A percentile compares a stretch with the other conserved stretches of the same genome.
Evolutionary conservation across 2,329 filamentous ascomycete genomes (phyloP).

Genomic region (Fusarium haematococcum): DNA sequence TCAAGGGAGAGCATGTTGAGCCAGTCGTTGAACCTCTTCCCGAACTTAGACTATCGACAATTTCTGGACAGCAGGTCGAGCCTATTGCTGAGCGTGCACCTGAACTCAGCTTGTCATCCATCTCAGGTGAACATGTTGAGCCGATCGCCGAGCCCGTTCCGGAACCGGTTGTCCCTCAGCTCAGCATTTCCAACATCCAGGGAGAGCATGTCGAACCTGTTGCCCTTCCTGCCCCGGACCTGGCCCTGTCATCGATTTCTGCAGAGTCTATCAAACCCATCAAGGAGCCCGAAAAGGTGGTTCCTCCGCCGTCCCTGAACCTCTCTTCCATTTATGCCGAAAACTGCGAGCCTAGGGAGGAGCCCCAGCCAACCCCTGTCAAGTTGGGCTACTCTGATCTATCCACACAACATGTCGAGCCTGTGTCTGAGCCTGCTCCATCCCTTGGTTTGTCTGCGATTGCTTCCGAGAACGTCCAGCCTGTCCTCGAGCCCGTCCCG

Average conservation of each 20-base stretch:
- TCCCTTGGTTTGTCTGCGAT: conserved; percentile 33
- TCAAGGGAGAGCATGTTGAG: conserved; percentile 40
- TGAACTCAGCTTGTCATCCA: conserved; percentile 30
- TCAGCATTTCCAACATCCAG: conserved; percentile 39
- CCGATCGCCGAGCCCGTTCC: conserved; percentile 28
- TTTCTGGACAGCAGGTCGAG: conserved; percentile 38
- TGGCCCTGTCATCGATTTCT: conserved; percentile 47
- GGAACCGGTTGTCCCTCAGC: conserved; percentile 15
- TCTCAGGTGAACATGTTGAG: conserved; percentile 40
- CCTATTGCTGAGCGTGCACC: conserved; percentile 19
- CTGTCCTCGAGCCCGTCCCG: conserved; percentile 41
- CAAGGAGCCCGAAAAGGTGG: conserved; percentile 48
- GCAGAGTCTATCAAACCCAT: conserved; percentile 48
- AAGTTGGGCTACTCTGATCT: conserved; percentile 51
- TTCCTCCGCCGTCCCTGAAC: conserved; percentile 43
- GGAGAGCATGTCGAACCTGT: conserved; percentile 43
- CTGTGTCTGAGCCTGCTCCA: conserved; percentile 44
- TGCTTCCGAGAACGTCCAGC: conserved; percentile 52
- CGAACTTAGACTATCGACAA: conserved; percentile 13
- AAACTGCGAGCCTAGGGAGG: conserved; percentile 51
- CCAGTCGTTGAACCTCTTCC: conserved; percentile 25
- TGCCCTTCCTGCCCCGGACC: conserved; percentile 32
- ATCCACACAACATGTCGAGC: conserved; percentile 52
- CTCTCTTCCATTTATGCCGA: conserved; percentile 48
- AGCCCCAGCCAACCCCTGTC: conserved; percentile 39